A percentile compares a stretch with the other conserved stretches of the same genome.
These are phyloP conservation scores for Aurifilum marmelostoma DNA, from an alignment of 2,329 filamentous ascomycete genomes.

Conservation along the genomic window DNA sequence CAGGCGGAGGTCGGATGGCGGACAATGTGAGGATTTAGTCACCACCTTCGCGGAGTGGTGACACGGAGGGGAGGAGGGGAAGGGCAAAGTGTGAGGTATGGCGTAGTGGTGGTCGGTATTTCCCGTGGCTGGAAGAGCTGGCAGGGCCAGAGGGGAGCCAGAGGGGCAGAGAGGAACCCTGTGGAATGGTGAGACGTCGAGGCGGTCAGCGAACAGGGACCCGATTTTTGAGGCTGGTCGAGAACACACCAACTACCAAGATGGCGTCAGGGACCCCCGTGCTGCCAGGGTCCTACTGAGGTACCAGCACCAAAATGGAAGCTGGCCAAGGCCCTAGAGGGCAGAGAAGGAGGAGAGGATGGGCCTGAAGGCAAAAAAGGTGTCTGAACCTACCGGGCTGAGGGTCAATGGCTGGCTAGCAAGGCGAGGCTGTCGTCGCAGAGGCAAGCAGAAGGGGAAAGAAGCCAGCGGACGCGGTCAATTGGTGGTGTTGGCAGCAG, in stretches of 20 bases:
- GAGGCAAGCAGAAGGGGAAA: conserved; percentile 9
- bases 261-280: conserved; percentile 6
- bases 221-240: conserved; percentile 20
- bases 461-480: conserved; percentile 17
- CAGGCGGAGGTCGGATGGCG: conserved; percentile 41
- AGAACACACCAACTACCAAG: conserved; percentile 1
- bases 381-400: conserved; percentile 18
- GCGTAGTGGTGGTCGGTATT: background rate
- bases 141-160: conserved; percentile 45
- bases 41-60: conserved; percentile 46
- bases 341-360: background rate
- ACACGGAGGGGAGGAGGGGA: conserved; percentile 22
- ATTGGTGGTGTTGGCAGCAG: conserved; percentile 17
- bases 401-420: conserved; percentile 26
- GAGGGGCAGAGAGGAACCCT: conserved; percentile 20
- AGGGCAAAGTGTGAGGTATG: conserved; percentile 58
- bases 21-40: conserved; percentile 53
- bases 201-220: conserved; percentile 24
- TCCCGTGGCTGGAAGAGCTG: background rate
- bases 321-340: conserved; percentile 5
- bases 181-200: conserved; percentile 13
- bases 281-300: background rate
- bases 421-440: conserved; percentile 22
- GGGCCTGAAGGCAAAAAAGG: no score
- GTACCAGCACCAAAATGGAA: conserved; percentile 10